These are phyloP conservation scores for Diaporthe ilicicola DNA, from an alignment of 2,329 filamentous ascomycete species.

Conservation along the genomic window DNA sequence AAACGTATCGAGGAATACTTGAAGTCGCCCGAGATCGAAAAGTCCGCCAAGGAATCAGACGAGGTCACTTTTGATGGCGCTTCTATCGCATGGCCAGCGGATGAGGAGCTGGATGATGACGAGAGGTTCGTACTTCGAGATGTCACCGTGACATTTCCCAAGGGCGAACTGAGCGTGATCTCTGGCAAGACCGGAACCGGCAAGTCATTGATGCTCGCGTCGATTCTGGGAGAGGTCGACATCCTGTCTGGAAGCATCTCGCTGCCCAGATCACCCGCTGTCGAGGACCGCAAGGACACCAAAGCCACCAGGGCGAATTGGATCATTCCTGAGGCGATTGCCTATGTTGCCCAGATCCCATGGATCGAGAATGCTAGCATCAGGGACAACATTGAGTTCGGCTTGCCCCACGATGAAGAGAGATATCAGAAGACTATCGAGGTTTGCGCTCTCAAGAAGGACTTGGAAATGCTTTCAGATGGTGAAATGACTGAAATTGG, in stretches of 20 bases:
- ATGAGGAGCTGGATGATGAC: constrained; percentile 63
- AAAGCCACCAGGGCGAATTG: constrained; percentile 72
- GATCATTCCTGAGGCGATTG: constrained; percentile 74
- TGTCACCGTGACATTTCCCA: constrained; percentile 72
- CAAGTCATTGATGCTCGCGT: constrained; percentile 78
- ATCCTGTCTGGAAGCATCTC: constrained; percentile 69
- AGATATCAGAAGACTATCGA: constrained; percentile 76
- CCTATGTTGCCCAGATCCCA: constrained; percentile 81
- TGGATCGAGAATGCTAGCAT: constrained; percentile 88
- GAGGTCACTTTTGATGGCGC: constrained; percentile 73
- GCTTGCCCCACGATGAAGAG: constrained; percentile 72
- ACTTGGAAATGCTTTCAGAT: constrained; percentile 78
- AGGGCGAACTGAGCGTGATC: constrained; percentile 75
- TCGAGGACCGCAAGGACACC: constrained; percentile 65
- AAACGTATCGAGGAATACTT: constrained; percentile 78
- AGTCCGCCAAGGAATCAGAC: constrained; percentile 62
- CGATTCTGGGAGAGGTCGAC: constrained; percentile 80
- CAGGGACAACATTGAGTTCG: constrained; percentile 81
- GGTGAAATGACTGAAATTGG: constrained; percentile 85
- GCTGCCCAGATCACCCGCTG: constrained; percentile 58
- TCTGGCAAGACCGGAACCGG: constrained; percentile 81
- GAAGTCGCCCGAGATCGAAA: constrained; percentile 68
- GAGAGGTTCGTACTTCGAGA: constrained; percentile 72
- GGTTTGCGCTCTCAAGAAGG: constrained; percentile 78
- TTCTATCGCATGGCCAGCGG: constrained; percentile 78